A percentile compares a stretch with the other conserved stretches of the same genome.
These are phyloP conservation scores for Thuja plicata DNA, from an alignment of 83 land plant species.

Conservation along the genomic window DNA sequence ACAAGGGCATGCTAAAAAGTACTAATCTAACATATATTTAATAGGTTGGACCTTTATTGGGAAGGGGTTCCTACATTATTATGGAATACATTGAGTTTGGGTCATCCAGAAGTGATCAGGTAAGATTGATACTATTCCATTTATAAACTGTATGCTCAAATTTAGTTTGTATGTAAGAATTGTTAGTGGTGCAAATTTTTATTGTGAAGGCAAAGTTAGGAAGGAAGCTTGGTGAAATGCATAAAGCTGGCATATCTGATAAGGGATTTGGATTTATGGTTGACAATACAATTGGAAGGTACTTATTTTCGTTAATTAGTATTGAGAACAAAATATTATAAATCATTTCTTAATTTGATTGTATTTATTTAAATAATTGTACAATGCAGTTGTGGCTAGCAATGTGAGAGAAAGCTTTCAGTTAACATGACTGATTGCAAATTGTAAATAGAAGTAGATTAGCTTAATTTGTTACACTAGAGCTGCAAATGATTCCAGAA, in stretches of 20 bases:
- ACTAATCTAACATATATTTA: conserved; percentile 20
- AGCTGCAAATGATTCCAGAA: conserved; percentile 1
- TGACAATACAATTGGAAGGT: conserved; percentile 99
- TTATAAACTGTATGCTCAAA: neutral
- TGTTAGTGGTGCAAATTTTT: neutral
- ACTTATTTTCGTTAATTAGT: neutral
- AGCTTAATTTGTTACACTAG: neutral
- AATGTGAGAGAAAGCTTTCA: neutral
- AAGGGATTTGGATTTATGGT: conserved; percentile 96
- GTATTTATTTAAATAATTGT: neutral
- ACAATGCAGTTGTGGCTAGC: neutral
- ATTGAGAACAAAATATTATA: neutral
- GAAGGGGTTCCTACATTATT: conserved; percentile 92
- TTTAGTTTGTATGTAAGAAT: neutral
- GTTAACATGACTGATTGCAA: neutral
- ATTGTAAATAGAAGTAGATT: neutral
- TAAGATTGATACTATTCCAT: conserved; percentile 20
- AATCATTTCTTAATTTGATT: neutral
- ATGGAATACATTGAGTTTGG: conserved; percentile 97
- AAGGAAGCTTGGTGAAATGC: conserved; percentile 93
- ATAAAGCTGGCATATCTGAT: conserved; percentile 73
- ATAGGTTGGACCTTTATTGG: conserved; percentile 79
- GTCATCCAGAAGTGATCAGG: conserved; percentile 81
- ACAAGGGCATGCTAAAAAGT: conserved; percentile 10
- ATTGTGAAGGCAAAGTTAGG: conserved; percentile 75